phyloP scores from a whole-genome alignment of 1,139 yeast species.

The Candida pseudocylindracea region DNA sequence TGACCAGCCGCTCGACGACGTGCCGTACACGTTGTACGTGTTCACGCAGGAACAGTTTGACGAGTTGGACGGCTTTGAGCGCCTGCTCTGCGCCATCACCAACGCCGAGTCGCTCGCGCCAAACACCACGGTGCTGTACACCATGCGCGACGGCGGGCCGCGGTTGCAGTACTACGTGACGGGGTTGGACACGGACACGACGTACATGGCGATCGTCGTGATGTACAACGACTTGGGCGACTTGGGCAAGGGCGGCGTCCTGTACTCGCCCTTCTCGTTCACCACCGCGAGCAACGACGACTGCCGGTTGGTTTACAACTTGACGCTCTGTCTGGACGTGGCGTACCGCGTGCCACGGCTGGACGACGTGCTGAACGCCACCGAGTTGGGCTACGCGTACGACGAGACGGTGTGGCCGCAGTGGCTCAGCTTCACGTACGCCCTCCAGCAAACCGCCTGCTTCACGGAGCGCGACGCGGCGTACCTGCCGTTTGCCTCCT shows the following conservation, averaged over 20 bases:
- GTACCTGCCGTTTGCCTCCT: conserved; percentile 53
- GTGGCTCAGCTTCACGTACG: conserved; percentile 48
- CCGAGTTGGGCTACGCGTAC: conserved; percentile 12
- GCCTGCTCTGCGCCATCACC: too few species aligned
- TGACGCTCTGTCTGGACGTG: conserved; percentile 59
- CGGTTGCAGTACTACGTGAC: conserved; percentile 39
- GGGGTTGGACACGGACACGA: conserved; percentile 38
- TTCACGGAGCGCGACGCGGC: conserved; percentile 45
- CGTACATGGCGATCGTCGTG: conserved; percentile 44
- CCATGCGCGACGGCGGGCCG: conserved; percentile 18
- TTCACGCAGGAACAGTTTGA: too few species aligned
- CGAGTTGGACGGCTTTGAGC: too few species aligned
- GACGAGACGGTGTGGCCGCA: conserved; percentile 36
- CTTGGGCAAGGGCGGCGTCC: conserved; percentile 36
- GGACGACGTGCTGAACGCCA: too few species aligned
- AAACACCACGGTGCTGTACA: too few species aligned
- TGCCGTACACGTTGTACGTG: too few species aligned
- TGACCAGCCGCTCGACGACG: too few species aligned
- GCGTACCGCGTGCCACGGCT: conserved; percentile 64
- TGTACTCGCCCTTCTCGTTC: conserved; percentile 37
- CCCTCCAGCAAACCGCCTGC: conserved; percentile 61
- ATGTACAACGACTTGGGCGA: conserved; percentile 19
- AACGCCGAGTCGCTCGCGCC: too few species aligned
- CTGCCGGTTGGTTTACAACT: conserved; percentile 53
- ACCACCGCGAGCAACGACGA: conserved; percentile 31